Base-by-base conservation (phyloP, 768 basidiomycete genomes). In the Termitomyces sp. region DNA sequence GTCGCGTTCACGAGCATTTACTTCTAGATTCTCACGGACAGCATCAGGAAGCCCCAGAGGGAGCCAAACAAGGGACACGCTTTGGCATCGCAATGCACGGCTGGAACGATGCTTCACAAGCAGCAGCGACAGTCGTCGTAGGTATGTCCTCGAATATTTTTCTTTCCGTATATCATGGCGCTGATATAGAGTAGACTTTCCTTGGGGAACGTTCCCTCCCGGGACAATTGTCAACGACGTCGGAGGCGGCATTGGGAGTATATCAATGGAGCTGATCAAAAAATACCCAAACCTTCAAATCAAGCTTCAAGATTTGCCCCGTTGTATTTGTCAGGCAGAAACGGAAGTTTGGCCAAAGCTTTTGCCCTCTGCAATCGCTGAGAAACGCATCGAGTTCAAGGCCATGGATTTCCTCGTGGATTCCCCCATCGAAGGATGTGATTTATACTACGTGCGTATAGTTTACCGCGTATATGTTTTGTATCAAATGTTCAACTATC, bases 81-180 rank as follows among this genome's bases (percentile, higher is more conserved):
- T 71, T 73, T 55, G 67, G 60, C 0, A 52, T 62, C 30, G 72
- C 63, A 10, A 71, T 73, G 70, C 50, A 64, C 11, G 72, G 67
- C 10, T 71, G 67, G 67, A 67, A 62, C 5, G 58, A 60, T 28
- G 64, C 26, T 14, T 8, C 15, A 28, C 43, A 44, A 6, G 21
- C 21, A 44, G 21, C 2, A 44, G 21, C 31, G 1, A 30, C 26
- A 2, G 26, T 45, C 15, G 6, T 45, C 28, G 17, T 26, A 45
- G 15, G 44, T 45, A 45, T 28, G 44, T 7, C 17, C 4, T 45
- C 15, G 4, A 26, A 26, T 26, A 2, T 6, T 15, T 14, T 33
- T 33, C 5, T 23, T 19, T 44, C 12, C 14, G 0, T 44, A 23
- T 44, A 6, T 5, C 26, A 12, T 44, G 12, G 5, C 12, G 21